Evolutionary conservation across 192 early-diverging fungal species (phyloP).

Genomic region (Ambispora gerdemannii): DNA sequence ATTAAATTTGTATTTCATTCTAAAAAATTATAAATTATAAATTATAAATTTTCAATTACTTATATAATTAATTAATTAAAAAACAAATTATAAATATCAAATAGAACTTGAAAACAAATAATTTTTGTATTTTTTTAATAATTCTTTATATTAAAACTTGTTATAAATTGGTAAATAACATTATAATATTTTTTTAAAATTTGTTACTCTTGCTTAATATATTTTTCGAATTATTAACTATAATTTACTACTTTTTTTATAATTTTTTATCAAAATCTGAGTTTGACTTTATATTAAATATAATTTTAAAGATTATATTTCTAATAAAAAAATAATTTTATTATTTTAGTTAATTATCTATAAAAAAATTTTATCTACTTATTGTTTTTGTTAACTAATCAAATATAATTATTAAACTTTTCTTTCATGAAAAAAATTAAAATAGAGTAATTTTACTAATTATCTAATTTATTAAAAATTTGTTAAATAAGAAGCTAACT

Average conservation of each 20-base stretch:
- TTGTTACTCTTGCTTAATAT: conserved; percentile 10
- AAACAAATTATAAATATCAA: neutral
- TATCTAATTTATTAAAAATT: too few relatives aligned
- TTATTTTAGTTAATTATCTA: too few relatives aligned
- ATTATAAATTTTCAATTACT: neutral
- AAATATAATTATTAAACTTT: too few relatives aligned
- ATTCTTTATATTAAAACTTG: neutral
- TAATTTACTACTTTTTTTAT: neutral
- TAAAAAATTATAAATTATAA: conserved; percentile 2
- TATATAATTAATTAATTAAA: neutral
- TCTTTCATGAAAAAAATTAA: too few relatives aligned
- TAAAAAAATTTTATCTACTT: too few relatives aligned
- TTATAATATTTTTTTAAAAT: conserved; percentile 1
- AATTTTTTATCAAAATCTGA: too few relatives aligned
- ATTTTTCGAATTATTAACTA: neutral
- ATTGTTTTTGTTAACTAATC: too few relatives aligned
- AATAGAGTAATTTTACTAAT: too few relatives aligned
- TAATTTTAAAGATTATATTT: too few relatives aligned
- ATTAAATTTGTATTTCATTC: neutral
- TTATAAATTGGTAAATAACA: neutral
- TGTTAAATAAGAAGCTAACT: too few relatives aligned
- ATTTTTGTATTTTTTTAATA: neutral
- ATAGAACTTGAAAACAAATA: neutral
- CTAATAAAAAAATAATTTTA: too few relatives aligned
- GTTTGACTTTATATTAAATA: too few relatives aligned